Conservation (phyloP, 768 basidiomycete genomes). For the Phanerochaete sordida region DNA sequence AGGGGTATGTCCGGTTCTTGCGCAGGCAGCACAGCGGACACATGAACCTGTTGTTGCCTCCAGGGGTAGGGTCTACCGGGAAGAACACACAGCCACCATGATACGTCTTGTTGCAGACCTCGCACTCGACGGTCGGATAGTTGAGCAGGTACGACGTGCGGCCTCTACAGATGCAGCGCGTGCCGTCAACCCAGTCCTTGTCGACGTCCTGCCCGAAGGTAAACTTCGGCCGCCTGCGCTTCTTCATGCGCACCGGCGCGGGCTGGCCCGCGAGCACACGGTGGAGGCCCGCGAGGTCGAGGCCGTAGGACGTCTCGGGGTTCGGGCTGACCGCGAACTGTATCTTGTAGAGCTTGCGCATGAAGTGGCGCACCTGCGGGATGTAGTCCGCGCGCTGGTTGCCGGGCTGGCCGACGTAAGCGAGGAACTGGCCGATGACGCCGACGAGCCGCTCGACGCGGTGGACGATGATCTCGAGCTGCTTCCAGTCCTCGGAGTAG, state of each 20-base stretch:
- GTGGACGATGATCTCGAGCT: conserved; percentile 76
- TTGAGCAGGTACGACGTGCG: conserved; percentile 55
- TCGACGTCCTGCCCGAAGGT: conserved; percentile 77
- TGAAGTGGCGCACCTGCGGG: conserved; percentile 82
- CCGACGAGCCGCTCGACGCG: conserved; percentile 72
- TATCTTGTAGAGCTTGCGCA: conserved; percentile 87
- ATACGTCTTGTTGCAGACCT: conserved; percentile 60
- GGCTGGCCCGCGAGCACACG: conserved; percentile 74
- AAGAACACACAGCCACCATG: conserved; percentile 78
- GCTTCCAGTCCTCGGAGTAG: conserved; percentile 78
- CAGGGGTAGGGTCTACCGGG: conserved; percentile 40
- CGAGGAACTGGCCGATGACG: conserved; percentile 76
- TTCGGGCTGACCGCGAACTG: conserved; percentile 86
- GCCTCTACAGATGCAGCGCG: conserved; percentile 79
- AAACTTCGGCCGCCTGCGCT: conserved; percentile 63
- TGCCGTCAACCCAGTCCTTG: conserved; percentile 68
- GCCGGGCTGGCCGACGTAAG: conserved; percentile 62
- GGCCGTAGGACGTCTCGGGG: conserved; percentile 75
- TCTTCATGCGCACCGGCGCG: conserved; percentile 40
- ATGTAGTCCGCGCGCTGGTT: conserved; percentile 78
- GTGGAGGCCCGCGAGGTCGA: conserved; percentile 80
- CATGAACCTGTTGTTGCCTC: conserved; percentile 41
- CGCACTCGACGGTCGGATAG: conserved; percentile 66
- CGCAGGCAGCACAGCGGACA: conserved; percentile 80
- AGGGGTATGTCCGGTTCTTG: conserved; percentile 66